These are phyloP conservation scores for Vanderwaltozyma tropicalis DNA, from an alignment of 805 yeast species.

Conservation along the genomic window DNA sequence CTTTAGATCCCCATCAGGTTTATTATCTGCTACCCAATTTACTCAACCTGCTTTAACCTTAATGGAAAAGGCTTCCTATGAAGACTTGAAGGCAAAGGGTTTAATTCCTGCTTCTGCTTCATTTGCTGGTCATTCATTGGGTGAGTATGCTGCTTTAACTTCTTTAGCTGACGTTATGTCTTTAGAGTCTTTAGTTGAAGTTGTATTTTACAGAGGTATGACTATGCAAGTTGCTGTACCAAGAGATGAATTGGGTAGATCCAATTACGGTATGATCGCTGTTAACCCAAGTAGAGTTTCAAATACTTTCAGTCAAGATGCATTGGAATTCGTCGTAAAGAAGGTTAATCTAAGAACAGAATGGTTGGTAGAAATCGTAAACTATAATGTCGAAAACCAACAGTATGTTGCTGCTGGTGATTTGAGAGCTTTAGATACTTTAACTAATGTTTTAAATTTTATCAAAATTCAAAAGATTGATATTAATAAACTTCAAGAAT, in stretches of 20 bases:
- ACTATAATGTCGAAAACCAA: constrained; percentile 95
- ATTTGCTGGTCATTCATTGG: constrained; percentile 98
- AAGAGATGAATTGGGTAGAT: constrained; percentile 88
- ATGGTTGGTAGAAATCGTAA: constrained; percentile 96
- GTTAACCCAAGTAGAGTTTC: constrained; percentile 92
- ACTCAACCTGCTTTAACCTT: constrained; percentile 98
- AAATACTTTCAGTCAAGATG: constrained; percentile 82
- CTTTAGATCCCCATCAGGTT: constrained; percentile 87
- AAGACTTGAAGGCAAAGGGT: constrained; percentile 94
- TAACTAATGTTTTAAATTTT: constrained; percentile 87
- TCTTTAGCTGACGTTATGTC: constrained; percentile 98
- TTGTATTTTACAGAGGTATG: constrained; percentile 99
- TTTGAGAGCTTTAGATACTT: constrained; percentile 84
- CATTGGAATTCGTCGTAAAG: constrained; percentile 87
- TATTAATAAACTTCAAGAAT: constrained; percentile 74
- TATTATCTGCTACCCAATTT: constrained; percentile 95
- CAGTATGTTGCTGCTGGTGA: constrained; percentile 99
- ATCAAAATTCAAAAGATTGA: constrained; percentile 91
- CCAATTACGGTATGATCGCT: constrained; percentile 99
- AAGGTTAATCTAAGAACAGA: constrained; percentile 73
- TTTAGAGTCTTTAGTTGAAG: constrained; percentile 91
- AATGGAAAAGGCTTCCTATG: constrained; percentile 98
- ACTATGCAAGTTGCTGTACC: constrained; percentile 99
- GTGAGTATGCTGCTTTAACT: constrained; percentile 96
- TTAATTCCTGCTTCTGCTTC: constrained; percentile 85